phyloP scores from a whole-genome alignment of 495 filamentous ascomycete genomes.

The Podospora australis region DNA sequence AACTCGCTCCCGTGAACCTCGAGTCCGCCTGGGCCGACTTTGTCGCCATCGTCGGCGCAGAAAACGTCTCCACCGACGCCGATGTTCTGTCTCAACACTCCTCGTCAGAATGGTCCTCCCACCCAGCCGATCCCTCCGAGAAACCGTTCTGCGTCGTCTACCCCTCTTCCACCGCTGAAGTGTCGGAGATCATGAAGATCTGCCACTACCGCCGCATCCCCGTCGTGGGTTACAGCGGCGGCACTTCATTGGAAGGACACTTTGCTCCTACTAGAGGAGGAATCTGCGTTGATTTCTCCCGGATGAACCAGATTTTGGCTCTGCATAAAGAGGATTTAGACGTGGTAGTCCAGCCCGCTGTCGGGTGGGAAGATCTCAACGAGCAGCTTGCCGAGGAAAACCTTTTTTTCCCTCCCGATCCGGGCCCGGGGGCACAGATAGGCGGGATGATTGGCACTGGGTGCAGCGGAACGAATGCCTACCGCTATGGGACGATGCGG shows the following conservation, averaged over 20 bases:
- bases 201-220: slow-evolving; percentile 66
- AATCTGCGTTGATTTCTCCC: slow-evolving; percentile 68
- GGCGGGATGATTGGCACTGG: slow-evolving; percentile 95
- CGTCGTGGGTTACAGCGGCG: slow-evolving; percentile 69
- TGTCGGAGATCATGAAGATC: slow-evolving; percentile 66
- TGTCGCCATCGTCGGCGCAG: slow-evolving; percentile 70
- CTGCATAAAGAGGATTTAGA: slow-evolving; percentile 72
- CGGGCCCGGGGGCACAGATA: slow-evolving; percentile 78
- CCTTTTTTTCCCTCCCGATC: slow-evolving; percentile 80
- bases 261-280: slow-evolving; percentile 68
- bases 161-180: slow-evolving; percentile 60
- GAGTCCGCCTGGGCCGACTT: slow-evolving; percentile 95
- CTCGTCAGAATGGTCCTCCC: slow-evolving; percentile 84
- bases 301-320: slow-evolving; percentile 66
- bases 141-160: slow-evolving; percentile 59
- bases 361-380: slow-evolving; percentile 75
- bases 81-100: slow-evolving; percentile 65
- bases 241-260: slow-evolving; percentile 76
- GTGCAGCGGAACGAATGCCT: slow-evolving; percentile 89
- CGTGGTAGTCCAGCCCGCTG: slow-evolving; percentile 73
- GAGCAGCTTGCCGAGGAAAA: slow-evolving; percentile 60
- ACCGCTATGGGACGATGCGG: slow-evolving; percentile 92
- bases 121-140: slow-evolving; percentile 45
- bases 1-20: slow-evolving; percentile 66
- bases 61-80: slow-evolving; percentile 72